Evolutionary conservation across 2,329 filamentous ascomycete genomes (phyloP).

Genomic region (Botrytis porri): DNA sequence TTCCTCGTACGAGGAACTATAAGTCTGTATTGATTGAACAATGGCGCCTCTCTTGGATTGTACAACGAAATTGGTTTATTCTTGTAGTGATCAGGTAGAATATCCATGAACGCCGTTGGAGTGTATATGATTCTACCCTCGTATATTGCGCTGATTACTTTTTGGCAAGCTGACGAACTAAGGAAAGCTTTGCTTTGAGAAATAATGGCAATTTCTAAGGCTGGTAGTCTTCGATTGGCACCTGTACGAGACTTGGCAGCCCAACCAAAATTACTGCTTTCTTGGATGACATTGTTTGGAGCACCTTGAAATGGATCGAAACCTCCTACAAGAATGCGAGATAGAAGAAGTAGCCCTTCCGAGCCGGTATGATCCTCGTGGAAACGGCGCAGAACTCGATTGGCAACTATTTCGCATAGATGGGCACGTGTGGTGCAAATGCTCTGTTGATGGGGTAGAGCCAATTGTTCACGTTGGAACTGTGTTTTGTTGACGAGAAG

Average conservation of each 20-base stretch:
- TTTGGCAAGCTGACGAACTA: slow-evolving; percentile 73
- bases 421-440: slow-evolving; percentile 75
- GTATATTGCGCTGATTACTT: slow-evolving; percentile 80
- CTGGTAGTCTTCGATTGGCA: slow-evolving; percentile 56
- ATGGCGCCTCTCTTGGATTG: slow-evolving; percentile 69
- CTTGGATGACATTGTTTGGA: slow-evolving; percentile 60
- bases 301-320: slow-evolving; percentile 86
- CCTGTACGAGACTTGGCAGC: slow-evolving; percentile 45
- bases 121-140: slow-evolving; percentile 78
- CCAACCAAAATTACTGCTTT: slow-evolving; percentile 46
- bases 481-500: slow-evolving; percentile 77
- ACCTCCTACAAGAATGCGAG: slow-evolving; percentile 76
- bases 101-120: slow-evolving; percentile 75
- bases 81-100: slow-evolving; percentile 84
- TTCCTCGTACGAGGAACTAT: slow-evolving; percentile 78
- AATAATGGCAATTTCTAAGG: slow-evolving; percentile 78
- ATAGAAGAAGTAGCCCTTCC: slow-evolving; percentile 67
- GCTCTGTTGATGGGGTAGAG: slow-evolving; percentile 74
- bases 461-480: slow-evolving; percentile 74
- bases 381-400: slow-evolving; percentile 72
- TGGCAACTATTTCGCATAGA: slow-evolving; percentile 77
- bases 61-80: slow-evolving; percentile 78
- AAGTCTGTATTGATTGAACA: slow-evolving; percentile 81
- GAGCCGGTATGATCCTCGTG: slow-evolving; percentile 73
- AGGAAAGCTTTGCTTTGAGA: slow-evolving; percentile 78